Base-by-base conservation (phyloP, 148 eudicot genomes). In the Fallopia convolvulus region DNA sequence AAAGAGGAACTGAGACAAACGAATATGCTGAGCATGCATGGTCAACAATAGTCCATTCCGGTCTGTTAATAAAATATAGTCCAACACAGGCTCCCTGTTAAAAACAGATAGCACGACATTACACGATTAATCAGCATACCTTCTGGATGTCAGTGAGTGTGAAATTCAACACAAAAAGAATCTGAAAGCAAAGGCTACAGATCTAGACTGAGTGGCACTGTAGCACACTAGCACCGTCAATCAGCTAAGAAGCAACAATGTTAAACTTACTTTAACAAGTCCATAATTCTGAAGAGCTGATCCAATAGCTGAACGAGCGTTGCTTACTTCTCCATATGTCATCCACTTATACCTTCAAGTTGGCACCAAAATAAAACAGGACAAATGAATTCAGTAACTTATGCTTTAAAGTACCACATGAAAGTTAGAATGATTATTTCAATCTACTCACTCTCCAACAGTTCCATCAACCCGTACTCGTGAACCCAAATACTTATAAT, bases 1-100 rank as follows among this genome's bases (percentile, higher is more conserved):
- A 94, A 76, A 94, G 82, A 76, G 98, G 98, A 72, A 94, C 97
- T 77, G 98, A 94, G 71, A 83, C 78, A 78, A 83, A 90, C 0
- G 98, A 94, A 87, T 92, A 94, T 63, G 97, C 95, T 17, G 98
- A 87, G 86, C 98, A 94, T 55, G 95, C 95, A 83, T 94, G 97
- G 83, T 94, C 98, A 83, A 94, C 95, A 70, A 94, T 83, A 70
- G 89, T 70, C 98, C 98, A 94, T 81, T 94, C 98, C 47, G 98
- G 97, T 82, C 91, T 88, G 85, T 94, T 94, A 70, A 92, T 87
- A 75, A 94, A 90, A 78, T 94, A 94, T 30, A 94, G 90, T 77
- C 98, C 98, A 80, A 94, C 85, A 55, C 92, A 78, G 80, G 90
- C 84, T 83, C 95, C 97, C 98, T 94, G 92, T 13, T 15, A 36